Evolutionary conservation across 2,329 filamentous ascomycete species (phyloP), one percentile per base, ranked within the genome.

Genomic region (Purpureocillium lavendulum): DNA sequence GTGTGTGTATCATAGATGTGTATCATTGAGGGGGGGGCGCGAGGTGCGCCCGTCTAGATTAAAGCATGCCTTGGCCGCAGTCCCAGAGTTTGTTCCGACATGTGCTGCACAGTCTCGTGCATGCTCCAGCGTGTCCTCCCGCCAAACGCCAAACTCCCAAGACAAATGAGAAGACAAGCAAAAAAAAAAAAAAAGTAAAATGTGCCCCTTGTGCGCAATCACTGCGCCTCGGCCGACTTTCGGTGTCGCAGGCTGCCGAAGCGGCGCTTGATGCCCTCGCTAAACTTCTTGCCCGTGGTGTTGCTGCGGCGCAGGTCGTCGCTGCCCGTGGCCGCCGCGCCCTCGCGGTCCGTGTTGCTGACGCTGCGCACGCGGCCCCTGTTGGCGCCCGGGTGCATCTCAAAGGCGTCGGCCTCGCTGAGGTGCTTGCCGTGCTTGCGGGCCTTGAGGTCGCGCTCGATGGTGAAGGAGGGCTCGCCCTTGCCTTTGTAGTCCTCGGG

Each of bases 401-500:
- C 75, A 45, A 70, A 73, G 8, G 58, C 62, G 30, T 56, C 54
- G 13, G 54, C 45, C 15, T 59, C 53, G 14, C 57, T 47, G 33
- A 47, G 37, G 40, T 58, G 56, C 30, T 51, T 52, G 41, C 54
- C 55, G 15, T 51, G 50, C 49, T 55, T 75, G 54, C 77, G 70
- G 18, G 75, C 71, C 57, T 84, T 84, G 16, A 80, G 62, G 1
- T 77, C 74, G 45, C 75, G 75, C 51, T 90, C 86, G 28, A 83
- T 71, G 7, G 78, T 76, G 62, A 75, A 92, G 2, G 75, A 78
- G 3, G 85, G 84, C 55, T 90, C 84, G 33, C 84, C 84, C 61
- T 92, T 87, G 53, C 86, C 87, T 60, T 90, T 89, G 46, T 86
- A 71, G 53, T 94, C 87, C 33, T 84, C 76, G 6, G 82, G 80